These are phyloP conservation scores for Ceratobasidium theobromae DNA, from an alignment of 1,284 basidiomycete species.

Conservation along the genomic window DNA sequence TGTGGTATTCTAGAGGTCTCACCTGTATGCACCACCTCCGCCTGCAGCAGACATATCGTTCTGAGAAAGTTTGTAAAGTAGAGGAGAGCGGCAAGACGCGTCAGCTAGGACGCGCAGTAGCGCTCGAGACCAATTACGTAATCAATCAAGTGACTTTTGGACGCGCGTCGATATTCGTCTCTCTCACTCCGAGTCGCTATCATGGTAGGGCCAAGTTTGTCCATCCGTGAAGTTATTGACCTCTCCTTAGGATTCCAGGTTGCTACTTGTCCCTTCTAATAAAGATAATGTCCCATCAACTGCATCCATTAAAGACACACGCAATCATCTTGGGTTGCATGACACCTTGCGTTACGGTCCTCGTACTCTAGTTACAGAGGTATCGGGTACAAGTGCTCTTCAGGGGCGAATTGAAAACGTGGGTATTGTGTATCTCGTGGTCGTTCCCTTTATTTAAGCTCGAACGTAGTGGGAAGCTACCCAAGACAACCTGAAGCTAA, in stretches of 20 bases:
- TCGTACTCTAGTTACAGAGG: constrained; percentile 70
- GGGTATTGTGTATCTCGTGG: constrained; percentile 25
- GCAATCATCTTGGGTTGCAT: constrained; percentile 73
- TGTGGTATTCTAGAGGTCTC: constrained; percentile 34
- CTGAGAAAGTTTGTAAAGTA: constrained; percentile 1
- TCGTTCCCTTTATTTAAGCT: not conserved
- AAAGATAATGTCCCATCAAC: constrained; percentile 49
- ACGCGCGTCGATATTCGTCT: constrained; percentile 21
- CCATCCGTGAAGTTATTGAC: not conserved
- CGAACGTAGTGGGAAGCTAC: constrained; percentile 83
- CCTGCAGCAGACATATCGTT: constrained; percentile 31
- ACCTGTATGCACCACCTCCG: constrained; percentile 79
- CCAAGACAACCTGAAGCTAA: constrained; percentile 84
- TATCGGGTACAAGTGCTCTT: constrained; percentile 57
- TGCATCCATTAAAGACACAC: constrained; percentile 67
- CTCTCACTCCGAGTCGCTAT: not conserved
- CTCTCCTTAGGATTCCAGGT: constrained; percentile 15
- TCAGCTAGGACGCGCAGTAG: constrained; percentile 24
- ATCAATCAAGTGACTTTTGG: not conserved
- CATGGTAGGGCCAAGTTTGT: constrained; percentile 11
- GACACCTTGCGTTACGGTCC: constrained; percentile 77
- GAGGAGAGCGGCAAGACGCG: constrained; percentile 18
- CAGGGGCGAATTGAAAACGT: constrained; percentile 70
- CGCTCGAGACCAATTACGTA: constrained; percentile 6
- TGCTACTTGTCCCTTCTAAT: constrained; percentile 64